A percentile compares a stretch with the other conserved stretches of the same genome.
Evolutionary conservation across 768 basidiomycete genomes (phyloP).

Genomic region (Terana coerulea): DNA sequence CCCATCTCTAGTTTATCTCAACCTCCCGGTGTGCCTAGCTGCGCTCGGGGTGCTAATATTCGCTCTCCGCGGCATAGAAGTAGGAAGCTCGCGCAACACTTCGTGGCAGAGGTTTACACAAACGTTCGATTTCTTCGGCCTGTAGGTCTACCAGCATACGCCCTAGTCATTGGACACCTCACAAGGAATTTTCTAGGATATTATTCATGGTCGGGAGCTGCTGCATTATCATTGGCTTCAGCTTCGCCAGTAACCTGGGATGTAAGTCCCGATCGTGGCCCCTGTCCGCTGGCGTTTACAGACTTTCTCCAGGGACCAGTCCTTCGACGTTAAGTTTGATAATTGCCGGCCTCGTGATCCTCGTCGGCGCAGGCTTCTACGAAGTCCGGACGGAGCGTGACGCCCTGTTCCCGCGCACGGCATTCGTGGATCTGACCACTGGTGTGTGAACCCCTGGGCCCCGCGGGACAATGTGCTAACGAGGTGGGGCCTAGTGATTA

Average conservation of each 20-base stretch:
- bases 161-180: slow-evolving; percentile 15
- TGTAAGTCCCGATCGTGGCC: slow-evolving; percentile 49
- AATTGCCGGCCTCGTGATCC: slow-evolving; percentile 47
- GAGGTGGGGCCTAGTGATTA: slow-evolving; percentile 41
- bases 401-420: slow-evolving; percentile 64
- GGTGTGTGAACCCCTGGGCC: slow-evolving; percentile 38
- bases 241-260: slow-evolving; percentile 62
- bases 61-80: slow-evolving; percentile 56
- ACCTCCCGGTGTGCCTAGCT: slow-evolving; percentile 68
- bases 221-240: slow-evolving; percentile 75
- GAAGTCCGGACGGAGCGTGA: slow-evolving; percentile 66
- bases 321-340: slow-evolving; percentile 61
- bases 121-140: slow-evolving; percentile 73
- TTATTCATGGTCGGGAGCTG: slow-evolving; percentile 75
- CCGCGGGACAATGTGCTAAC: not conserved
- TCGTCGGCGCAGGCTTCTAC: slow-evolving; percentile 60
- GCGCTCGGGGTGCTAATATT: slow-evolving; percentile 53
- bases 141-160: slow-evolving; percentile 65
- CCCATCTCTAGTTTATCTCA: slow-evolving; percentile 63
- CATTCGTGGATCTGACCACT: slow-evolving; percentile 57
- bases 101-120: slow-evolving; percentile 53
- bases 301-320: slow-evolving; percentile 49
- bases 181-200: slow-evolving; percentile 37
- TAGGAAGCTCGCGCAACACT: slow-evolving; percentile 41
- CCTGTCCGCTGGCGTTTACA: slow-evolving; percentile 5